A percentile compares a stretch with the other conserved stretches of the same genome.
Conservation (phyloP, 345 rosid genomes). For the Leavenworthia alabamica region DNA sequence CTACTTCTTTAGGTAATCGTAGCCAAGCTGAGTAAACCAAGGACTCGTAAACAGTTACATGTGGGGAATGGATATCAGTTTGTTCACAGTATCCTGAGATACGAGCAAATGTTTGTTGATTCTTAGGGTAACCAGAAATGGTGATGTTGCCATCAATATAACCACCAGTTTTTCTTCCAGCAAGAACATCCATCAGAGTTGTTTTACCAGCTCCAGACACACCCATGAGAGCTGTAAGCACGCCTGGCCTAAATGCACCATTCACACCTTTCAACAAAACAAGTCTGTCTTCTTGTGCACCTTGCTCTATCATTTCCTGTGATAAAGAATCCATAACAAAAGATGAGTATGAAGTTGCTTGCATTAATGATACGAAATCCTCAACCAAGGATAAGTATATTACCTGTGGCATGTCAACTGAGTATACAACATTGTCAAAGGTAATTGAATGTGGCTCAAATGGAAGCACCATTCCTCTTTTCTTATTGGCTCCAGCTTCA, state of each 20-base stretch:
- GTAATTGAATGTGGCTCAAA: slow-evolving; percentile 60
- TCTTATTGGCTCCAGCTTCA: slow-evolving; percentile 24
- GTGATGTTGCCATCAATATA: slow-evolving; percentile 58
- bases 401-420: slow-evolving; percentile 83
- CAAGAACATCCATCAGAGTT: slow-evolving; percentile 80
- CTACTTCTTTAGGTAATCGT: slow-evolving; percentile 46
- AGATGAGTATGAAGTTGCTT: slow-evolving; percentile 1
- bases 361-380: not conserved
- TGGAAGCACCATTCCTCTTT: slow-evolving; percentile 71
- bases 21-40: slow-evolving; percentile 76
- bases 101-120: slow-evolving; percentile 78
- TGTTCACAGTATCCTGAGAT: slow-evolving; percentile 77
- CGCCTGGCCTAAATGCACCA: slow-evolving; percentile 81
- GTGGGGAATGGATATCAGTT: slow-evolving; percentile 73
- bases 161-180: slow-evolving; percentile 84
- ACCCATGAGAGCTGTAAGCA: slow-evolving; percentile 78
- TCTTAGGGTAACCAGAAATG: slow-evolving; percentile 70
- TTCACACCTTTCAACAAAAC: slow-evolving; percentile 63
- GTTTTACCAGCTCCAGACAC: slow-evolving; percentile 87
- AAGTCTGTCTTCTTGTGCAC: slow-evolving; percentile 50
- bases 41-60: slow-evolving; percentile 70
- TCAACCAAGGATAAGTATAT: not conserved
- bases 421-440: slow-evolving; percentile 49
- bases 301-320: slow-evolving; percentile 51
- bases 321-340: slow-evolving; percentile 1